Base-by-base conservation (phyloP, 2,329 filamentous ascomycete genomes). In the Aaosphaeria pasadenensis region DNA sequence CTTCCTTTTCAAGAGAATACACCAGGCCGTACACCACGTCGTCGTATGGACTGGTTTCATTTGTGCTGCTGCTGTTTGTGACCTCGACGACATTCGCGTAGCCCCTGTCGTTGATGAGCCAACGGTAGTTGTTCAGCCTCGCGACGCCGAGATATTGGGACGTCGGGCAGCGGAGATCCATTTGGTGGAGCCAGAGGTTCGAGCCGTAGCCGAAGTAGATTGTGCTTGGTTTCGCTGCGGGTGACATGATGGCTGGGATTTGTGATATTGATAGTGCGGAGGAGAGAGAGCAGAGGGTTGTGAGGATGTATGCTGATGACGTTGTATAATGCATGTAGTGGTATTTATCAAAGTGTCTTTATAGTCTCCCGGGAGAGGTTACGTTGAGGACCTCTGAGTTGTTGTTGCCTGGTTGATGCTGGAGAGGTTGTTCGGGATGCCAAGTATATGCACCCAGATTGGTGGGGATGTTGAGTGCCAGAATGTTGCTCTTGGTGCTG, bases 161-260 rank as follows among this genome's bases (percentile, higher is more conserved):
- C 11, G 62, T 64, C 1, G 78, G 78, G 61, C 86, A 89, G 45
- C 85, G 83, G 41, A 64, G 56, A 4, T 57, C 57, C 86, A 89
- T 89, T 67, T 88, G 85, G 30, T 75, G 68, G 1, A 77, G 77
- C 64, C 83, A 87, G 49, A 89, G 77, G 66, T 89, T 89, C 63
- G 80, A 84, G 53, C 86, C 86, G 68, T 86, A 89, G 58, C 81
- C 86, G 62, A 89, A 88, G 74, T 88, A 88, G 54, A 83, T 66
- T 44, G 64, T 73, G 36, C 13, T 24, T 40, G 39, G 17, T 17
- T 30, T 39, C 3, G 11, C 39, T 31, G 41, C 28, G 11, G 41
- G 29, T 3, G 11, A 11, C 41, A 43, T 43, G 41, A 29, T 11
- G 31, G 40, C 7, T 38, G 30, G 36, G 33, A 9, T 36, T 4